phyloP scores from a whole-genome alignment of 108 stramenopile species.

The Discostella stelligeroides region DNA sequence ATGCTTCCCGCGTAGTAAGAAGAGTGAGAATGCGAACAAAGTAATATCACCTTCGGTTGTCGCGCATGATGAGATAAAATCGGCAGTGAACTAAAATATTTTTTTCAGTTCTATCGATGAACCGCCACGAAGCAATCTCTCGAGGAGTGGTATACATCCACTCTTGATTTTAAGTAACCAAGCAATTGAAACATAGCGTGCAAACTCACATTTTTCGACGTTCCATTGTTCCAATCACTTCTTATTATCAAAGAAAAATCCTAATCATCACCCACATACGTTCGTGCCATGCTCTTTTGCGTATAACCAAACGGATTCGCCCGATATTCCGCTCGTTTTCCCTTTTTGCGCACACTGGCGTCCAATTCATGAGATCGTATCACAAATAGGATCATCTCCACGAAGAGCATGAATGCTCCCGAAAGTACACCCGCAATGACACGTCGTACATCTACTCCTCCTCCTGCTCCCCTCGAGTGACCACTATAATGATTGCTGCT shows the following conservation, averaged over 20 bases:
- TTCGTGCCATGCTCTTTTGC: constrained; percentile 27
- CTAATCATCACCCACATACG: constrained; percentile 17
- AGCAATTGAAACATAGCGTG: no score
- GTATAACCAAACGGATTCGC: constrained; percentile 59
- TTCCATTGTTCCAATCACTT: no score
- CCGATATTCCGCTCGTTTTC: constrained; percentile 54
- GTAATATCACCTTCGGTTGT: no score
- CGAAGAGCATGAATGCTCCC: constrained; percentile 81
- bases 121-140: no score
- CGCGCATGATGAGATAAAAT: no score
- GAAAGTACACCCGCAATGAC: constrained; percentile 78
- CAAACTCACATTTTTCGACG: no score
- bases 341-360: constrained; percentile 60
- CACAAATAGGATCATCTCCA: constrained; percentile 89
- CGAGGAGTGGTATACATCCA: no score
- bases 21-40: background rate
- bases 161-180: no score
- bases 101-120: no score
- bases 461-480: background rate
- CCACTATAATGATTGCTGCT: constrained; percentile 1
- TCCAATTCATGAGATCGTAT: constrained; percentile 86
- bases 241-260: constrained; percentile 14
- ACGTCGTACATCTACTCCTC: constrained; percentile 58
- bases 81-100: no score
- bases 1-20: constrained; percentile 27